phyloP scores from a whole-genome alignment of 2,329 filamentous ascomycete species.

The Aplosporella prunicola region DNA sequence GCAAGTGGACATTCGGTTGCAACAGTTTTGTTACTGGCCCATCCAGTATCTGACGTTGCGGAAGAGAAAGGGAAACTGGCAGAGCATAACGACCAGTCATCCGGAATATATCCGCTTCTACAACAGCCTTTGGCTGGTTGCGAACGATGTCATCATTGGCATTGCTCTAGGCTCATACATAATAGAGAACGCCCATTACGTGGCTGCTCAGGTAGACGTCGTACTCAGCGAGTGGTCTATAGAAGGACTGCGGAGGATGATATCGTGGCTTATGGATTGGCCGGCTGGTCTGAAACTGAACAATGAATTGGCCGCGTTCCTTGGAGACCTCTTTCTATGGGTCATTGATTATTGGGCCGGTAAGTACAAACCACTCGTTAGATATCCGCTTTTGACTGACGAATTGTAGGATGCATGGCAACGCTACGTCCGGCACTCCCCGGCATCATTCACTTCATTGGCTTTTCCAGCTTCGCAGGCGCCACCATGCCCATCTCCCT shows the following conservation, averaged over 20 bases:
- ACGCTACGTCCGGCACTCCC: constrained; percentile 73
- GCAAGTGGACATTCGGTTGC: constrained; percentile 90
- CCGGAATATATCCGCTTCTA: constrained; percentile 98
- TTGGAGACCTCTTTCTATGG: constrained; percentile 94
- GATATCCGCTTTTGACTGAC: constrained; percentile 17
- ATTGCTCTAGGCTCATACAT: constrained; percentile 95
- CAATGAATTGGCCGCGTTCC: constrained; percentile 81
- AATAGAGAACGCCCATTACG: constrained; percentile 83
- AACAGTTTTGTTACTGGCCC: constrained; percentile 99
- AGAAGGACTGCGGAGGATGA: constrained; percentile 76
- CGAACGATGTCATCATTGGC: constrained; percentile 97
- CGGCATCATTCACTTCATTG: constrained; percentile 81
- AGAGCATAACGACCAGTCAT: constrained; percentile 88
- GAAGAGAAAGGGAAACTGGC: constrained; percentile 86
- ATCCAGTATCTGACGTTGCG: constrained; percentile 89
- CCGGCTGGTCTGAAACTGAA: constrained; percentile 94
- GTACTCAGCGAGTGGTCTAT: constrained; percentile 77
- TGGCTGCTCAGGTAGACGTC: constrained; percentile 68
- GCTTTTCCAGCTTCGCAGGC: constrained; percentile 88
- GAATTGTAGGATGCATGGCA: constrained; percentile 67
- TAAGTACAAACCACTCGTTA: constrained; percentile 32
- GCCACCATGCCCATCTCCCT: constrained; percentile 95
- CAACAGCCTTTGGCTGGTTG: constrained; percentile 96
- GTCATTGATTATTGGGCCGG: constrained; percentile 97
- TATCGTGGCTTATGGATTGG: constrained; percentile 92